Evolutionary conservation across 768 basidiomycete species (phyloP).

Genomic region (Filobasidium wieringae): DNA sequence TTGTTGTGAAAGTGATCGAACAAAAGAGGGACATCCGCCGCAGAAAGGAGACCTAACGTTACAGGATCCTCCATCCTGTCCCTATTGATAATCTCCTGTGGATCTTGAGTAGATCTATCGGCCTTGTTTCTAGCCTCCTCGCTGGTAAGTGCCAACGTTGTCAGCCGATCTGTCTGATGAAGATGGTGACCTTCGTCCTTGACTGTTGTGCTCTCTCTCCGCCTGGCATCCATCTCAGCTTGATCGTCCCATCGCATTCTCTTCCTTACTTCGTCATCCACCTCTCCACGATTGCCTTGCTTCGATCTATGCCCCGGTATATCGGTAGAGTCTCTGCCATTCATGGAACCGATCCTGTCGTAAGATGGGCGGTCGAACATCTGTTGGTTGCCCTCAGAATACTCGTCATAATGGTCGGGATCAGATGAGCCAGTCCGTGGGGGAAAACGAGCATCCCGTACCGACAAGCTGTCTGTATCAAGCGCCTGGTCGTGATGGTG

Average conservation of each 20-base stretch:
- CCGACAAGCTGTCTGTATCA: no score
- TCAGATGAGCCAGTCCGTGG: no score
- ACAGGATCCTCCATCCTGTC: conserved; percentile 18
- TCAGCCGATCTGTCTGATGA: no score
- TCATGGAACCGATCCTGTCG: no score
- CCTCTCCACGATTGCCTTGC: not conserved
- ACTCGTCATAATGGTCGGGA: no score
- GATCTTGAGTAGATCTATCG: not conserved
- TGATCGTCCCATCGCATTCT: conserved; percentile 7
- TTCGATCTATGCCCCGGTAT: no score
- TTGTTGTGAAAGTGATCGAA: conserved; percentile 14
- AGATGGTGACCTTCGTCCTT: not conserved
- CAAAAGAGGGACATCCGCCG: conserved; percentile 14
- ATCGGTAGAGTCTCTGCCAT: no score
- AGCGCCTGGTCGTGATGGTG: no score
- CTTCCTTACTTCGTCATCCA: not conserved
- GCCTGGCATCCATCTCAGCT: not conserved
- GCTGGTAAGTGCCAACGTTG: not conserved
- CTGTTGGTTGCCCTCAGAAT: no score
- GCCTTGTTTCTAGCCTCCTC: not conserved
- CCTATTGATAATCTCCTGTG: not conserved
- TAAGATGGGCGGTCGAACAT: no score
- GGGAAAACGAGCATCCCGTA: no score
- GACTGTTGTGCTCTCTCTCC: not conserved
- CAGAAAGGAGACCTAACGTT: conserved; percentile 9